Base-by-base conservation (phyloP, 1,284 basidiomycete species). In the Pholiota adiposa region DNA sequence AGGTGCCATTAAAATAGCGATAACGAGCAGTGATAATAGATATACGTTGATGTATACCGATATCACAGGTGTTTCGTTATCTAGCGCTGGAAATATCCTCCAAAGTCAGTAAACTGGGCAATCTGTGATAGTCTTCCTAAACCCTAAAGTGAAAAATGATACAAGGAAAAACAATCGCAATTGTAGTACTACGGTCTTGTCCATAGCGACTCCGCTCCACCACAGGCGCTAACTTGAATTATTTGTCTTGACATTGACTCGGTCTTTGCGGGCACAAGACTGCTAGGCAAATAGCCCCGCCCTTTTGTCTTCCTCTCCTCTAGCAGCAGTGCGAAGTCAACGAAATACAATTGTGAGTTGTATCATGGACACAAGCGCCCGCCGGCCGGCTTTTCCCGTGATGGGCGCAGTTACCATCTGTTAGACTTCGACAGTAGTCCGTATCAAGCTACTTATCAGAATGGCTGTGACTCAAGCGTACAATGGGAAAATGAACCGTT, bases 1-100 rank as follows among this genome's bases (percentile, higher is more conserved):
- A 33, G n/a, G n/a, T n/a, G n/a, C n/a, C n/a, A n/a, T n/a, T n/a
- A n/a, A n/a, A n/a, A n/a, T n/a, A n/a, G n/a, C n/a, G n/a, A n/a
- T n/a, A n/a, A n/a, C n/a, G 29, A 31, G 29, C 11, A 11, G 4
- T 5, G 29, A 31, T 41, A 8, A 44, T 9, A 44, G 41, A 23
- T 46, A 27, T 25, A 12, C 36, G 14, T 14, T 38, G 44, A 46
- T 46, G 23, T 36, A 38, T 27, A 51, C 36, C 36, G 50, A 25
- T 29, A 51, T 51, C 50, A 36, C 50, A 34, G 21, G 33, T 25
- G 21, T 51, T 36, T 38, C 33, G 33, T 36, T 51, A 51, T 51
- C n/a, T n/a, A 27, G 50, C 34, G 31, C 36, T 21, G 18, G 29
- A 50, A 19, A 19, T n/a, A 21, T 51, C 16, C 49, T 34, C 18